Evolutionary conservation across 2,329 filamentous ascomycete species (phyloP).

Genomic region (Zymoseptoria passerinii): DNA sequence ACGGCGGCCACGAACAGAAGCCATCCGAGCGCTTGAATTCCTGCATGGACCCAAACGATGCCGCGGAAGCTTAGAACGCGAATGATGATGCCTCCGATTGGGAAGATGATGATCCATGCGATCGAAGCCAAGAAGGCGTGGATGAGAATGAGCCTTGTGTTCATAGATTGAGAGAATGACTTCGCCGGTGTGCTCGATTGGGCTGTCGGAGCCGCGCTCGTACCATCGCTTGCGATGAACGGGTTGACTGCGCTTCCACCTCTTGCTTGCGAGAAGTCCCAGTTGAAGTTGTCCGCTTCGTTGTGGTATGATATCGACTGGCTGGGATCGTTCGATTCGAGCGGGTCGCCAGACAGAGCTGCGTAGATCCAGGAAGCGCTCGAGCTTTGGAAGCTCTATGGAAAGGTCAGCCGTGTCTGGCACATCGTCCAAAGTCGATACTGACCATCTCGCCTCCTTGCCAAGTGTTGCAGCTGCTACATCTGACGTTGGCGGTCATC

Average conservation of each 20-base stretch:
- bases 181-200: slow-evolving; percentile 3
- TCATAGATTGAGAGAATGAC: neutral
- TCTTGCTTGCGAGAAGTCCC: slow-evolving; percentile 43
- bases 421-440: neutral
- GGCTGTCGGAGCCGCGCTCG: slow-evolving; percentile 1
- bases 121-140: slow-evolving; percentile 39
- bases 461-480: slow-evolving; percentile 47
- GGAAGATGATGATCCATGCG: slow-evolving; percentile 40
- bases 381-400: slow-evolving; percentile 34
- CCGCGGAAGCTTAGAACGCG: slow-evolving; percentile 38
- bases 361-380: slow-evolving; percentile 46
- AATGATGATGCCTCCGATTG: slow-evolving; percentile 38
- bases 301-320: slow-evolving; percentile 41
- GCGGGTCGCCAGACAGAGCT: slow-evolving; percentile 37
- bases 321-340: slow-evolving; percentile 40
- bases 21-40: slow-evolving; percentile 43
- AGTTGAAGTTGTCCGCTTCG: slow-evolving; percentile 31
- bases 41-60: slow-evolving; percentile 37
- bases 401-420: neutral
- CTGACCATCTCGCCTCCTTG: slow-evolving; percentile 40
- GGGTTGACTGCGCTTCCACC: slow-evolving; percentile 42
- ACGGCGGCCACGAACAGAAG: slow-evolving; percentile 42
- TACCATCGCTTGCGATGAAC: slow-evolving; percentile 22
- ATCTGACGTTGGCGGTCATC: slow-evolving; percentile 50
- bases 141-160: slow-evolving; percentile 28